Percentiles rank a stretch among this genome's conserved stretches.
Evolutionary conservation across 192 early-diverging fungal species (phyloP).

Genomic region (Backusella mclennaniae): DNA sequence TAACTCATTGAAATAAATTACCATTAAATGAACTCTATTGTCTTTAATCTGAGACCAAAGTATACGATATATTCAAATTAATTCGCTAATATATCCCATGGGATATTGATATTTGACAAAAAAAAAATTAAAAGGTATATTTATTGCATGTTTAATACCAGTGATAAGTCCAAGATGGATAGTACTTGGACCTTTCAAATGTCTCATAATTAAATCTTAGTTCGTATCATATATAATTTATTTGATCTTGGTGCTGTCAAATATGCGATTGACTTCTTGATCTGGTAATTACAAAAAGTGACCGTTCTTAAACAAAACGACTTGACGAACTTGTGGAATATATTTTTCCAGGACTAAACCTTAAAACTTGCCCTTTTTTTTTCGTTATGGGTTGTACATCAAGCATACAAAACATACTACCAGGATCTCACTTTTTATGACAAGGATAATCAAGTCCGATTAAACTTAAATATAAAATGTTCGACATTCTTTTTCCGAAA

Average conservation of each 20-base stretch:
- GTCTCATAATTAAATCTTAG: too few relatives aligned
- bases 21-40: background rate
- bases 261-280: background rate
- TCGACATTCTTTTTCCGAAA: background rate
- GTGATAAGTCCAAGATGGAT: too few relatives aligned
- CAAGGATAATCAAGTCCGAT: background rate
- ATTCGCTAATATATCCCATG: background rate
- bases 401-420: background rate
- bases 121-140: background rate
- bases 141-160: background rate
- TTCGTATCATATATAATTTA: background rate
- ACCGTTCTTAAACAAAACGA: background rate
- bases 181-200: background rate
- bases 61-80: background rate
- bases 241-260: background rate
- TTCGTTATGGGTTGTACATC: background rate
- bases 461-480: background rate
- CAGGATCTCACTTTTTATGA: background rate
- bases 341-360: background rate
- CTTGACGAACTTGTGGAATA: background rate
- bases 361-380: background rate
- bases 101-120: background rate
- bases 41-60: background rate
- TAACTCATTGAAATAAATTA: background rate
- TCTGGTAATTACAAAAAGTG: background rate